Evolutionary conservation across 352 stramenopile genomes (phyloP), one percentile per base, ranked within the genome.

Genomic region (Pythium angustatum): DNA sequence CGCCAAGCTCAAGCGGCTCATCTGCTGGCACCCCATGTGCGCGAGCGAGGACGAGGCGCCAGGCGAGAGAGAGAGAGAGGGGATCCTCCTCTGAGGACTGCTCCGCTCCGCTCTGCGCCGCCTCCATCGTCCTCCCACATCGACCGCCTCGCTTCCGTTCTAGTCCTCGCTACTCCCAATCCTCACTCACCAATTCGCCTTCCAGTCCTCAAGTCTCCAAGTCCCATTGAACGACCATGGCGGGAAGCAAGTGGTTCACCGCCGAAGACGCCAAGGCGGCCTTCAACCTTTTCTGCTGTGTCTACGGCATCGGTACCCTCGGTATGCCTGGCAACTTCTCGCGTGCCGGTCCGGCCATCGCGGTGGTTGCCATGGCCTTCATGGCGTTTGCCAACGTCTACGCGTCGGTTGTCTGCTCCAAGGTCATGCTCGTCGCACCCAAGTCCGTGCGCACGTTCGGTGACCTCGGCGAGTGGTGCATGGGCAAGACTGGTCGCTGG

Each of bases 331-430:
- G 30, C 30, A 57, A 57, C 49, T 57, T 57, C 12, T 34, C 49
- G 5, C 49, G 49, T 21, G 49, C 49, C 49, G 77, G 77, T n/a
- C 78, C 78, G 3, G 43, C 43, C 17, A 75, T 82, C 48, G 79
- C 77, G 7, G 49, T 73, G 17, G 60, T 84, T 21, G 79, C 77
- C n/a, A 74, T 85, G 66, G 27, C 71, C 3, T 86, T 88, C 71
- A 88, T 88, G 79, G 77, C 75, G 1, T 75, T 81, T 31, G 76
- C 78, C 71, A 88, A 88, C 65, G 69, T 85, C 50, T 88, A 87
- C 58, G 73, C 79, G 24, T 85, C 77, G 5, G 74, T 88, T 31
- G 64, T 69, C 1, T 78, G 74, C 66, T 83, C 75, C 64, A 85
- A 83, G 51, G 71, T 84, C 15, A 75, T 90, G 62, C 64, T 90